Evolutionary conservation across 768 basidiomycete genomes (phyloP).

Genomic region (Termitomyces sp.): DNA sequence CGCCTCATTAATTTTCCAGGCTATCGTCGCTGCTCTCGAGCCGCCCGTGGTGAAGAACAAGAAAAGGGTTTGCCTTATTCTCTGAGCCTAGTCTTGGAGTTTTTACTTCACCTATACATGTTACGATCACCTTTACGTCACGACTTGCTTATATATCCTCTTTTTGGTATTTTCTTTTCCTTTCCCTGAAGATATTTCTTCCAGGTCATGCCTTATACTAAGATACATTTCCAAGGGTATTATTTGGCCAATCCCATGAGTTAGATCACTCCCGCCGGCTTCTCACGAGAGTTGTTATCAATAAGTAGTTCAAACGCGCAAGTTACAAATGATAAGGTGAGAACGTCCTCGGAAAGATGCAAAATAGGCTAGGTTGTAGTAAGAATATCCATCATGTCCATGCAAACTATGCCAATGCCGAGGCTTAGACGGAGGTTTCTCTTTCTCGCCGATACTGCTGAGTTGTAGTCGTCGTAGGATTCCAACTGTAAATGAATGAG

Average conservation of each 20-base stretch:
- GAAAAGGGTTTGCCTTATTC: slow-evolving; percentile 75
- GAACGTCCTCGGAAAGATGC: slow-evolving; percentile 4
- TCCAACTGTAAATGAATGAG: not conserved
- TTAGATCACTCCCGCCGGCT: not conserved
- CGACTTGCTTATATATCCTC: slow-evolving; percentile 42
- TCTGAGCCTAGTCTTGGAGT: slow-evolving; percentile 42
- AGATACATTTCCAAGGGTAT: slow-evolving; percentile 18
- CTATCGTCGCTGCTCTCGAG: slow-evolving; percentile 97
- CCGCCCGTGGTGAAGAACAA: slow-evolving; percentile 88
- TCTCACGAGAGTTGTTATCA: not conserved
- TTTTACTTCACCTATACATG: slow-evolving; percentile 17
- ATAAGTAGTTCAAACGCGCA: not conserved
- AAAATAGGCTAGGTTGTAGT: slow-evolving; percentile 3
- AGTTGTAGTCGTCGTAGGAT: not conserved
- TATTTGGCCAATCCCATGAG: slow-evolving; percentile 12
- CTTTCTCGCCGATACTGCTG: not conserved
- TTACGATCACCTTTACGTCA: slow-evolving; percentile 35
- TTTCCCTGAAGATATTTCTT: slow-evolving; percentile 32
- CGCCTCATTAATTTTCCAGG: slow-evolving; percentile 39
- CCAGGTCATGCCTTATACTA: slow-evolving; percentile 15
- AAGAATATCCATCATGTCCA: not conserved
- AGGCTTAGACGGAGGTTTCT: slow-evolving; percentile 4
- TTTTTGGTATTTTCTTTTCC: slow-evolving; percentile 29
- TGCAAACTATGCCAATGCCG: not conserved
- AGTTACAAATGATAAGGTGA: not conserved